phyloP scores from a whole-genome alignment of 1,284 basidiomycete genomes.

The Trametes polyzona region DNA sequence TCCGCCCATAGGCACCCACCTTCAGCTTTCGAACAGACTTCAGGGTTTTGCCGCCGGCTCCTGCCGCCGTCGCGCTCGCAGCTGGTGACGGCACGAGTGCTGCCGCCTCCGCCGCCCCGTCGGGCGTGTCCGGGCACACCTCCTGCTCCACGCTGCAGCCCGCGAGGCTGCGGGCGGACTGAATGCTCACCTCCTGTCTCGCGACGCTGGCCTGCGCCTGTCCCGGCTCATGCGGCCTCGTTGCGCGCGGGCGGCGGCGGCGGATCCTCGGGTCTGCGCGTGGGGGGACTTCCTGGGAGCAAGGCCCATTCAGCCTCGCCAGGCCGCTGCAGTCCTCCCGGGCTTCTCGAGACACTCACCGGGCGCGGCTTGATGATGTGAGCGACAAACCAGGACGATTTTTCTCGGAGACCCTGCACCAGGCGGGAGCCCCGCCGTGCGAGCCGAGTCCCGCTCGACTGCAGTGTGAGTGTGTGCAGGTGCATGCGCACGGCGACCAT shows the following conservation, averaged over 20 bases:
- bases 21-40: constrained; percentile 8
- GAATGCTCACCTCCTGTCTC: constrained; percentile 6
- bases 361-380: constrained; percentile 21
- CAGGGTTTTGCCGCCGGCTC: constrained; percentile 6
- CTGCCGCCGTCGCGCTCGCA: too few species aligned
- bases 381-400: constrained; percentile 14
- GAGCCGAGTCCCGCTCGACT: constrained; percentile 14
- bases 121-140: neutral
- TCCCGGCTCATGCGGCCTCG: neutral
- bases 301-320: neutral
- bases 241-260: constrained; percentile 6
- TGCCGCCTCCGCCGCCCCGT: neutral
- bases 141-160: neutral
- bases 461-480: neutral
- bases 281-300: neutral
- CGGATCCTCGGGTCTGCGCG: constrained; percentile 8
- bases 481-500: too few species aligned
- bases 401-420: constrained; percentile 11
- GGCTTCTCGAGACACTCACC: constrained; percentile 11
- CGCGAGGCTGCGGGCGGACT: neutral
- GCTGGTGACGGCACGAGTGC: neutral
- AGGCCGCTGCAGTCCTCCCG: neutral
- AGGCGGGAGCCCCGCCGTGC: neutral
- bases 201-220: neutral
- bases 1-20: constrained; percentile 5